Percentiles rank a stretch among this genome's conserved stretches.
These are phyloP conservation scores for Plenodomus tracheiphilus DNA, from an alignment of 2,329 filamentous ascomycete genomes.

Conservation along the genomic window DNA sequence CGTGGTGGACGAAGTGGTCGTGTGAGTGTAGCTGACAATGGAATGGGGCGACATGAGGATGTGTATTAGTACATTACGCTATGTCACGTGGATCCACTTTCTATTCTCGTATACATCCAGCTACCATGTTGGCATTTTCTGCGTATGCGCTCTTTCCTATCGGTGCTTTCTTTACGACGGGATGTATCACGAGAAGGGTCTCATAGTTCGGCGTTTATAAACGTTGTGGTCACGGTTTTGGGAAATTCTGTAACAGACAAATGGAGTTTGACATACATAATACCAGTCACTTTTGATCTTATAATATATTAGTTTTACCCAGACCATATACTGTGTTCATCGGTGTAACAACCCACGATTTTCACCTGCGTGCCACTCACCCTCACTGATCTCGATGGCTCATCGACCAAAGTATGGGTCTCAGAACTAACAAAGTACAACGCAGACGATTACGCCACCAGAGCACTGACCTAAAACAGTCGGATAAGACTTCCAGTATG, in stretches of 20 bases:
- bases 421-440: too few species aligned
- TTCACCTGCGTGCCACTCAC: too few species aligned
- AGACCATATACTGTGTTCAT: too few species aligned
- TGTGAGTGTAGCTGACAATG: conserved; percentile 22
- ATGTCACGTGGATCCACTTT: not conserved
- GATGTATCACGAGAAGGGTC: conserved; percentile 10
- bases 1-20: conserved; percentile 22
- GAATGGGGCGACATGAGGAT: conserved; percentile 17
- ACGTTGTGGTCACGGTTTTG: not conserved
- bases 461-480: too few species aligned
- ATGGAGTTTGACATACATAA: not conserved
- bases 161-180: conserved; percentile 5
- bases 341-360: too few species aligned
- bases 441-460: too few species aligned
- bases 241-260: not conserved
- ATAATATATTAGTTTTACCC: too few species aligned
- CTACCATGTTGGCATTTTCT: conserved; percentile 2
- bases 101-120: not conserved
- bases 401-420: too few species aligned
- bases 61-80: conserved; percentile 26
- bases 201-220: not conserved
- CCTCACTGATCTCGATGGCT: too few species aligned
- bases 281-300: not conserved
- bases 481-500: too few species aligned
- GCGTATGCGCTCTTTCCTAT: not conserved